Evolutionary conservation across 2,329 filamentous ascomycete genomes (phyloP), one percentile per base, ranked within the genome.

Genomic region (Pestalotiopsis sp.): DNA sequence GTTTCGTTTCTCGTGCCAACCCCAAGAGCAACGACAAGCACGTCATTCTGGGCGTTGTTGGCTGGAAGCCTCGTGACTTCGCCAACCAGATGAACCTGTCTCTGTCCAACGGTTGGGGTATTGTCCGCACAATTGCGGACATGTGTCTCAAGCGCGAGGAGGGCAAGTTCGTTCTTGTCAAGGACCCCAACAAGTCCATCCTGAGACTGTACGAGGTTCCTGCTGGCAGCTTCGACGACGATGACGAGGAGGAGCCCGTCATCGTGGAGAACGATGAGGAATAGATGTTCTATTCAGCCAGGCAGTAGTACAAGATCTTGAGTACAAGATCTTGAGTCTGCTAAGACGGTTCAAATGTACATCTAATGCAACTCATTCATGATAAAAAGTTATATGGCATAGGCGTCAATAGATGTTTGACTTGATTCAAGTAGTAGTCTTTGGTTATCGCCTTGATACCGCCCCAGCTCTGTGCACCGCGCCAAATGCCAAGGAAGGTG

Each of bases 51-150:
- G 96, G 96, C 75, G 96, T 99, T 68, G 89, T 98, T 39, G 95
- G 95, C 82, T 98, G 97, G 91, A 99, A 99, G 87, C 96, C 96
- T 49, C 92, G 93, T 76, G 97, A 99, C 80, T 98, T 99, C 76
- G 96, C 96, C 72, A 88, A 89, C 78, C 96, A 99, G 87, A 99
- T 99, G 96, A 98, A 98, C 85, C 84, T 99, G 77, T 97, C 95
- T 77, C 89, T 98, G 69, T 93, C 92, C 83, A 99, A 99, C 83
- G 96, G 96, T 72, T 99, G 96, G 96, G 96, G 96, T 81, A 98
- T 99, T 73, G 96, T 99, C 70, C 93, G 96, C 74, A 99, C 96
- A 65, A 98, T 99, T 78, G 93, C 94, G 75, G 96, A 99, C 83
- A 97, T 98, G 92, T 92, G 91, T 77, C 87, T 94, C 75, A 89